A percentile compares a stretch with the other conserved stretches of the same genome.
Conservation (phyloP, 164 flowering plant genomes). For the Vitis vinifera region DNA sequence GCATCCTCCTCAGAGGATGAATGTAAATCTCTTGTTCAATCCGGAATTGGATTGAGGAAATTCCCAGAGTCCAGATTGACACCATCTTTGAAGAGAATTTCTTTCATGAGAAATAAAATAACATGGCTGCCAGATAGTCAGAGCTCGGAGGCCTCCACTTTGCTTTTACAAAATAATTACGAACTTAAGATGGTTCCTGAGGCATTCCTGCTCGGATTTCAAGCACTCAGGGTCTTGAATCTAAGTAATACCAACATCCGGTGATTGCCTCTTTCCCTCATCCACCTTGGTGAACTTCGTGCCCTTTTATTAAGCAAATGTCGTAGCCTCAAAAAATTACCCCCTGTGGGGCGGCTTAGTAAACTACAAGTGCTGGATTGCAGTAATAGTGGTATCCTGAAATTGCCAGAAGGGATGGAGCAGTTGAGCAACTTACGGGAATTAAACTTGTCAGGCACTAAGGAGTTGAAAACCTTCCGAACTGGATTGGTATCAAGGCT, state of each 20-base stretch:
- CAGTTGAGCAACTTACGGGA: too few relatives aligned
- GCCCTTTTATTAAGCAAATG: too few relatives aligned
- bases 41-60: conserved; percentile 8
- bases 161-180: conserved; percentile 24
- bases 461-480: too few relatives aligned
- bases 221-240: conserved; percentile 18
- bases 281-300: too few relatives aligned
- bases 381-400: too few relatives aligned
- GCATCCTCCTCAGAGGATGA: conserved; percentile 5
- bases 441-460: too few relatives aligned
- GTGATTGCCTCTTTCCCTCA: conserved; percentile 18
- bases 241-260: conserved; percentile 16
- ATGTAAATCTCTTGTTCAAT: conserved; percentile 6
- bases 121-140: conserved; percentile 1
- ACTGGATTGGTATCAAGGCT: too few relatives aligned
- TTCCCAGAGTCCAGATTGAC: background rate
- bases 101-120: conserved; percentile 13
- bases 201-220: conserved; percentile 9
- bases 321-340: too few relatives aligned
- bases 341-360: too few relatives aligned
- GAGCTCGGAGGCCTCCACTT: conserved; percentile 5
- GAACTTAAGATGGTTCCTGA: conserved; percentile 11
- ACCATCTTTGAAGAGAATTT: conserved; percentile 7
- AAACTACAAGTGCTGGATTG: too few relatives aligned
- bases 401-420: too few relatives aligned